Base-by-base conservation (phyloP, 202 grass and related monocot genomes). In the Setaria viridis region DNA sequence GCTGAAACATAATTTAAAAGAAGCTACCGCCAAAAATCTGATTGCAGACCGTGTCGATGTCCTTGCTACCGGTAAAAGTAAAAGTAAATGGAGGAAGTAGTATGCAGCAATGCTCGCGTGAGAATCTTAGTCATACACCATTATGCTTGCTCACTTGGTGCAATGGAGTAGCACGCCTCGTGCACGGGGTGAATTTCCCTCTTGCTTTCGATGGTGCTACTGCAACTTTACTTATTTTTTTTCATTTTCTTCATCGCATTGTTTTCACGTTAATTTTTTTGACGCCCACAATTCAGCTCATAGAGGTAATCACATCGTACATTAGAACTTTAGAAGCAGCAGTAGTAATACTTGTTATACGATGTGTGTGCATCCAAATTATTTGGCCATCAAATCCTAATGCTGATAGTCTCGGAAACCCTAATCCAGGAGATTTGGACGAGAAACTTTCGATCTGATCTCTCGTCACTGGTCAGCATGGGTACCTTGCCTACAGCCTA, bases 91-190 rank as follows among this genome's bases (percentile, higher is more conserved):
- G 54, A 57, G 11, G 11, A 0, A 19, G 30, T 35, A 74, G 25
- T 51, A 74, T 74, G 30, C 35, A 90, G 82, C 67, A 82, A 35
- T 84, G 77, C 62, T 81, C 87, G 78, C 75, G 54, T 90, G 87
- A 91, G 87, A 90, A 79, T 89, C 89, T 88, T 95, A 82, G 80
- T 95, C 91, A 93, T 56, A 25, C 39, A 9, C 73, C 89, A 91
- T 90, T 89, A 80, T 45, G 29, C 20, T 35, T 65, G 62, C 59
- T 66, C 81, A 50, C 51, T 72, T 32, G 67, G 55, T 76, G 42
- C 67, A 81, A 72, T 55, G 46, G 17, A 83, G 76, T 59, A 58
- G 37, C 84, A 72, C 57, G 12, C 72, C 77, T 88, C 73, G 11
- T 72, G 46, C 47, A 70, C 51, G 43, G 41, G 42, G 16, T 33